Evolutionary conservation across 2,329 filamentous ascomycete genomes (phyloP).

Genomic region (Dothideomycetes sp.): DNA sequence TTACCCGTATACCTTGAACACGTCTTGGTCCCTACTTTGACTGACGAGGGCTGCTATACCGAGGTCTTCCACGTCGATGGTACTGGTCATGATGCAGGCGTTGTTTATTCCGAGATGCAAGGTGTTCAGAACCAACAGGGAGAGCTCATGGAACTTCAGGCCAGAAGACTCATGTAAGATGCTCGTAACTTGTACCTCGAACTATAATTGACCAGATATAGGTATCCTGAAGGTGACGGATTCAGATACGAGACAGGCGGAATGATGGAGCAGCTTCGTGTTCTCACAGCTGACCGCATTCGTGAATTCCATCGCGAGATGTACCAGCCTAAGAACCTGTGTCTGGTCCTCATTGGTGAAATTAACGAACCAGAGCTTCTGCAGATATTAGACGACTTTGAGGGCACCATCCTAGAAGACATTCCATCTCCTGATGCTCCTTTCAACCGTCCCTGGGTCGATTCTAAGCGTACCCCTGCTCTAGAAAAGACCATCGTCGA

Average conservation of each 20-base stretch:
- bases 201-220: neutral
- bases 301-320: constrained; percentile 91
- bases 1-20: constrained; percentile 93
- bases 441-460: constrained; percentile 84
- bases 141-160: constrained; percentile 80
- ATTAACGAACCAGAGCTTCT: constrained; percentile 75
- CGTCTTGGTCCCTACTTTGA: constrained; percentile 80
- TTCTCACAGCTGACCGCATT: constrained; percentile 80
- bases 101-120: constrained; percentile 97
- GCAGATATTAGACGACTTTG: constrained; percentile 75
- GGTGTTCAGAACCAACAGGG: constrained; percentile 75
- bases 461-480: constrained; percentile 67
- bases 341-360: constrained; percentile 84
- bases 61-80: constrained; percentile 96
- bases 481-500: constrained; percentile 65
- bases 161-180: constrained; percentile 55
- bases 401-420: constrained; percentile 72
- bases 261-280: constrained; percentile 83
- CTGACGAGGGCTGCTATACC: constrained; percentile 85
- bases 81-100: constrained; percentile 78
- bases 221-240: constrained; percentile 77
- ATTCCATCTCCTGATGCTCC: constrained; percentile 66
- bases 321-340: constrained; percentile 96
- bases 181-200: rapidly evolving
- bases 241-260: constrained; percentile 98